phyloP scores from a whole-genome alignment of 805 yeast species.

The Candida khao-thaluensis region DNA sequence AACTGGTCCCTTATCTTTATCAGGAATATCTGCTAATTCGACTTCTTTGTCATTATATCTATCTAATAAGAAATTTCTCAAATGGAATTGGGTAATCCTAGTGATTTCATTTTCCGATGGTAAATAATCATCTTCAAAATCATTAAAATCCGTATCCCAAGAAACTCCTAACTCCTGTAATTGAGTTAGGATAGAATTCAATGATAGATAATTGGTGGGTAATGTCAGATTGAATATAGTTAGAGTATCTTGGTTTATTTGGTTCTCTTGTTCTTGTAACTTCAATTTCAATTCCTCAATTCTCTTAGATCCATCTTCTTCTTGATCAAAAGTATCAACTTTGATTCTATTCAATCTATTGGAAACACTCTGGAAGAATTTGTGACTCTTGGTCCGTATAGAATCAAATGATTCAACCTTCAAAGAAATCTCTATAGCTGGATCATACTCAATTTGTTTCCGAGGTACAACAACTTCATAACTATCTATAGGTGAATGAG shows the following conservation, averaged over 20 bases:
- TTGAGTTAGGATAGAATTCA: slow-evolving; percentile 67
- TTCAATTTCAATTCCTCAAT: slow-evolving; percentile 57
- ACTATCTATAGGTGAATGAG: slow-evolving; percentile 71
- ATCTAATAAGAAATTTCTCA: slow-evolving; percentile 70
- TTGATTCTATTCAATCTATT: slow-evolving; percentile 75
- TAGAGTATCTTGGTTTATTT: slow-evolving; percentile 46
- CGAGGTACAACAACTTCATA: slow-evolving; percentile 79
- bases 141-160: slow-evolving; percentile 84
- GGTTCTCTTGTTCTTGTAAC: slow-evolving; percentile 50
- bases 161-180: slow-evolving; percentile 79
- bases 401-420: slow-evolving; percentile 61
- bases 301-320: slow-evolving; percentile 62
- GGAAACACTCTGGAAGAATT: slow-evolving; percentile 71
- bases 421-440: slow-evolving; percentile 63
- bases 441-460: slow-evolving; percentile 66
- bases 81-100: slow-evolving; percentile 82
- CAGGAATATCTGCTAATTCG: slow-evolving; percentile 20
- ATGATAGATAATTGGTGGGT: slow-evolving; percentile 64
- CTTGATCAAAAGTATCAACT: slow-evolving; percentile 60
- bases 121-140: slow-evolving; percentile 72
- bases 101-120: slow-evolving; percentile 95
- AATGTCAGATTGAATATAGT: slow-evolving; percentile 52
- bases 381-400: slow-evolving; percentile 51
- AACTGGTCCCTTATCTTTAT: slow-evolving; percentile 10
- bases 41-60: slow-evolving; percentile 24